These are phyloP conservation scores for Phytopythium sindhum DNA, from an alignment of 352 stramenopile species.

Conservation along the genomic window DNA sequence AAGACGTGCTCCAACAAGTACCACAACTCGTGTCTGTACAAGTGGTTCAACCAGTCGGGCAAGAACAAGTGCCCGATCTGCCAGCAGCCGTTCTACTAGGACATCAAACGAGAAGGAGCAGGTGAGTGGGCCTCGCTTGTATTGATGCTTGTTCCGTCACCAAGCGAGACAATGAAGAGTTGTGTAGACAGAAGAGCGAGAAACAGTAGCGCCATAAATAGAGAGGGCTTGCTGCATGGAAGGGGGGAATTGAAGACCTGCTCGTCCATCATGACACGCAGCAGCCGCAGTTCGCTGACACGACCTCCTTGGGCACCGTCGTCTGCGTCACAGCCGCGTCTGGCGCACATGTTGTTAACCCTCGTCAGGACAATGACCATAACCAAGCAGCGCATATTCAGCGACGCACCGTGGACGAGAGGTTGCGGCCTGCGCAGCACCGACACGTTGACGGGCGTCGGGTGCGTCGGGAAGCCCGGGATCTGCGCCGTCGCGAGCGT, in stretches of 20 bases:
- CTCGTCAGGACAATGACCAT: not conserved
- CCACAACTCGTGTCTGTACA: slow-evolving; percentile 92
- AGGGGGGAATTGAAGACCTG: not conserved
- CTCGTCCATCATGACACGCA: slow-evolving; percentile 34
- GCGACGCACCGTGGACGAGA: slow-evolving; percentile 23
- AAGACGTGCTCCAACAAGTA: slow-evolving; percentile 93
- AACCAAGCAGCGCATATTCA: not conserved
- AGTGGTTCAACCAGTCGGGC: slow-evolving; percentile 93
- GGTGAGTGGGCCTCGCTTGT: not conserved
- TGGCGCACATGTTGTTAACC: not conserved
- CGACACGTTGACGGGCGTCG: slow-evolving; percentile 94
- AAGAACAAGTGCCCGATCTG: slow-evolving; percentile 94
- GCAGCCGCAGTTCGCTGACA: slow-evolving; percentile 59
- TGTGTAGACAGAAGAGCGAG: slow-evolving; percentile 17
- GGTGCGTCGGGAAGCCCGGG: slow-evolving; percentile 91
- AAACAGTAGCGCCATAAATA: slow-evolving; percentile 8
- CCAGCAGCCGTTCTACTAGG: slow-evolving; percentile 85
- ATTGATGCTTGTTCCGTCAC: not conserved
- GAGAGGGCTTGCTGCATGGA: not conserved
- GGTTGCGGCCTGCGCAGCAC: slow-evolving; percentile 49
- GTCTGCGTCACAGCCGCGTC: slow-evolving; percentile 19
- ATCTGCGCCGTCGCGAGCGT: slow-evolving; percentile 82
- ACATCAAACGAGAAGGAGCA: too few relatives aligned
- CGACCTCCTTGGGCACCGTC: slow-evolving; percentile 29
- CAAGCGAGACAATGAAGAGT: not conserved